A percentile compares a stretch with the other conserved stretches of the same genome.
Conservation (phyloP, 2,329 filamentous ascomycete genomes). For the Phyllosticta capitalensis region DNA sequence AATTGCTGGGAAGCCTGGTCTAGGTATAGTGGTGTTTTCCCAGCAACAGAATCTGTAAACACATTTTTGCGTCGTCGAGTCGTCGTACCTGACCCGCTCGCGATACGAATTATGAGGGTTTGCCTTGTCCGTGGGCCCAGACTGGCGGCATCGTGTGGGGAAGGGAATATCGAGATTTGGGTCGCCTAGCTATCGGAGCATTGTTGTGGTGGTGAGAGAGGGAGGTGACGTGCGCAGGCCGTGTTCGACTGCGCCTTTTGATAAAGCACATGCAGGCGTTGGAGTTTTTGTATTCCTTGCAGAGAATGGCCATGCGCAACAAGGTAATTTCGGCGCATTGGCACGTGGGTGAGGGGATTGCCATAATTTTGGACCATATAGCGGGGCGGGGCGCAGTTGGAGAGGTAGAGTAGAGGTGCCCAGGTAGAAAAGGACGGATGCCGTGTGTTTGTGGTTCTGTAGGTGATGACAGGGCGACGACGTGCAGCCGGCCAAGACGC, state of each 20-base stretch:
- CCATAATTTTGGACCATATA: background rate
- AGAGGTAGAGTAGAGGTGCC: background rate
- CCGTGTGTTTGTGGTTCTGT: no score
- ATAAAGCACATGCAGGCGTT: background rate
- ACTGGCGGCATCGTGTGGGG: background rate
- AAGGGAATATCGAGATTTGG: background rate
- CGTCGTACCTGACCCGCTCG: background rate
- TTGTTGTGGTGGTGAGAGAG: background rate
- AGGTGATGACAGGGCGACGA: background rate
- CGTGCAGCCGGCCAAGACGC: background rate
- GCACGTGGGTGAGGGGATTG: background rate
- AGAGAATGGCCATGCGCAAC: background rate
- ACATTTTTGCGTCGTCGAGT: background rate
- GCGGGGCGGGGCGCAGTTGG: no score
- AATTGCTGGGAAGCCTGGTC: background rate
- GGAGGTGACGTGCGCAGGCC: no score
- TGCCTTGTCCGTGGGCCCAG: background rate
- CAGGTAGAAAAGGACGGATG: no score
- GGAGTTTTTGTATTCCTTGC: background rate
- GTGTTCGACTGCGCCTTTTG: background rate
- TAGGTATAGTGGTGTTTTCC: background rate
- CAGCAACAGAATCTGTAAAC: background rate
- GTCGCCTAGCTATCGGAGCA: background rate
- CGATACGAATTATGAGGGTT: background rate
- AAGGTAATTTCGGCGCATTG: background rate